Conservation (phyloP, 73 alveolate species). For the Symbiodinium natans region DNA sequence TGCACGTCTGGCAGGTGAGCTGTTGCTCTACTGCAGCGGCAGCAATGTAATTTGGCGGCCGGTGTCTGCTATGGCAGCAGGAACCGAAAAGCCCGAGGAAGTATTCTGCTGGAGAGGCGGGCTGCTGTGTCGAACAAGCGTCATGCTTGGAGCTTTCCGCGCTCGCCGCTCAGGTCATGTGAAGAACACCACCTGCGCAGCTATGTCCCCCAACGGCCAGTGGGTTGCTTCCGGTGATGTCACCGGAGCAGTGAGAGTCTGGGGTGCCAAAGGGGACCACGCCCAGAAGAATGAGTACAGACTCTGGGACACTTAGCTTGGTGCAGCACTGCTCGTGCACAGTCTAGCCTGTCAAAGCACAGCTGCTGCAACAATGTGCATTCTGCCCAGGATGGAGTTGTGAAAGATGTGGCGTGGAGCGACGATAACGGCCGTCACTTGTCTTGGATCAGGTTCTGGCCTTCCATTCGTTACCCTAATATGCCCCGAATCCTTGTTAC, state of each 20-base stretch:
- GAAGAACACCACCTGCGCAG: conserved; percentile 63
- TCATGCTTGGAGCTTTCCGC: neutral
- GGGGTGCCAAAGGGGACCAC: conserved; percentile 92
- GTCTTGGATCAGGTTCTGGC: neutral
- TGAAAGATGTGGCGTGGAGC: conserved; percentile 72
- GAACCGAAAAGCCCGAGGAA: conserved; percentile 42
- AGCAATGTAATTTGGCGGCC: conserved; percentile 76
- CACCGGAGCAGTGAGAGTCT: conserved; percentile 43
- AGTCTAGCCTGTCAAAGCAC: too few relatives aligned
- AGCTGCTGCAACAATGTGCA: too few relatives aligned
- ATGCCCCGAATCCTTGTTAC: too few relatives aligned
- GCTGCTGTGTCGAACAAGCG: neutral
- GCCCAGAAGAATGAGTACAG: conserved; percentile 83
- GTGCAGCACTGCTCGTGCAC: too few relatives aligned
- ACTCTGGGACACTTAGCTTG: conserved; percentile 23
- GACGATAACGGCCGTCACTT: conserved; percentile 44
- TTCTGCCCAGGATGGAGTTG: conserved; percentile 10
- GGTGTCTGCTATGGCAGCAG: neutral
- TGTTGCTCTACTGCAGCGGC: conserved; percentile 61
- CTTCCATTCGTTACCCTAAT: too few relatives aligned
- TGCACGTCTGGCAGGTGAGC: neutral
- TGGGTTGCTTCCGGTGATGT: conserved; percentile 78
- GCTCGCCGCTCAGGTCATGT: conserved; percentile 19
- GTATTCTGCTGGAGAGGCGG: conserved; percentile 26
- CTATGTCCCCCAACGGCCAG: conserved; percentile 74